A percentile compares a stretch with the other conserved stretches of the same genome.
Evolutionary conservation across 192 early-diverging fungal genomes (phyloP).

Genomic region (Coemansia sp.): DNA sequence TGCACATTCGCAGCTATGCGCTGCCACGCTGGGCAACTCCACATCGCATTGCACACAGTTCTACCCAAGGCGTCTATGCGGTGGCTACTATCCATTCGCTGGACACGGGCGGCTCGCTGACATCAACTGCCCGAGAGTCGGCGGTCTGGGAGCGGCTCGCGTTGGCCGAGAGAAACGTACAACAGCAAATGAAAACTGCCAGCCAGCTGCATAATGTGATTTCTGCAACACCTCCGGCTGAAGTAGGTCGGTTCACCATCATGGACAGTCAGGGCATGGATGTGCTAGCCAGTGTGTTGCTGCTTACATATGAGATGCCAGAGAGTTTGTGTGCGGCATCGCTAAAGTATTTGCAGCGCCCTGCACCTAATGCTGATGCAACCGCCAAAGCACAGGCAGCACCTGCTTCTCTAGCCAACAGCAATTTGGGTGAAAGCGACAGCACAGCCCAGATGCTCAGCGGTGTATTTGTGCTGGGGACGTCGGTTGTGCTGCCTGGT

Average conservation of each 20-base stretch:
- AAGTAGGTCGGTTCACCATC: conserved; percentile 58
- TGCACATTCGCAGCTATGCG: conserved; percentile 73
- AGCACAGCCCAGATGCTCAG: conserved; percentile 9
- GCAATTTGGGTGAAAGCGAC: neutral
- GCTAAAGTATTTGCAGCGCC: conserved; percentile 17
- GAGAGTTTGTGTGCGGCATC: conserved; percentile 37
- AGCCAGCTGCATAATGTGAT: conserved; percentile 5
- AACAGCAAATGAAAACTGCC: neutral
- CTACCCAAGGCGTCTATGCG: conserved; percentile 59
- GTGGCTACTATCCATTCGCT: conserved; percentile 58
- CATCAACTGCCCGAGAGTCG: neutral
- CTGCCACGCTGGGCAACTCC: conserved; percentile 64
- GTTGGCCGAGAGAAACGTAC: conserved; percentile 12
- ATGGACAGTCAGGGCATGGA: conserved; percentile 75
- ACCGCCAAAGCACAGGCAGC: neutral
- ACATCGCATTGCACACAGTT: conserved; percentile 67
- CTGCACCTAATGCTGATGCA: neutral
- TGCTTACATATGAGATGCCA: conserved; percentile 35
- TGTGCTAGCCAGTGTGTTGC: conserved; percentile 20
- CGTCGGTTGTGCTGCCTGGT: conserved; percentile 58
- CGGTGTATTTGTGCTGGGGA: conserved; percentile 75
- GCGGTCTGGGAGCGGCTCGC: conserved; percentile 12
- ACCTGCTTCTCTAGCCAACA: neutral
- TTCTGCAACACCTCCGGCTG: conserved; percentile 16
- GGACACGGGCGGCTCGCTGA: conserved; percentile 15